Evolutionary conservation across 352 stramenopile species (phyloP).

Genomic region (Pythium aristosporum): DNA sequence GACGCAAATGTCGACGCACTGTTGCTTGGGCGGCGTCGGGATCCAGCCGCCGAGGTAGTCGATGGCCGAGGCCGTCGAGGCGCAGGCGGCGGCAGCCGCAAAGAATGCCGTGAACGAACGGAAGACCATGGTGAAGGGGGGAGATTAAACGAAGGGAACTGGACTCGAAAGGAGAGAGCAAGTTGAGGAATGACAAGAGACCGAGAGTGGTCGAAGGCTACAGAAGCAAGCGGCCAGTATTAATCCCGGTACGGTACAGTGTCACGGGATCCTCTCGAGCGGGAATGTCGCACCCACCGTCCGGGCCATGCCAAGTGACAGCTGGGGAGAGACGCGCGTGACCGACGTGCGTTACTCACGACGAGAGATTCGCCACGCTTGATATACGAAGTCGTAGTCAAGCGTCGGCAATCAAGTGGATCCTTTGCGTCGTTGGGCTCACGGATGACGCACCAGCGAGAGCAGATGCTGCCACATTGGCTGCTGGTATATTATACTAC

Average conservation of each 20-base stretch:
- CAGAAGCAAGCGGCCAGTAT: neutral
- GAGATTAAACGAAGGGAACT: neutral
- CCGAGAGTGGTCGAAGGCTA: too few species aligned
- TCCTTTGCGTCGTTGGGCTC: too few species aligned
- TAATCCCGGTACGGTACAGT: neutral
- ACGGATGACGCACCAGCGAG: neutral
- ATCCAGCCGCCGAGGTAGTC: slow-evolving; percentile 68
- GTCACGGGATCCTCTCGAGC: neutral
- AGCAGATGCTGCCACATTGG: too few species aligned
- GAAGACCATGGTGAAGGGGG: slow-evolving; percentile 21
- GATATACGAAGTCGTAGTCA: too few species aligned
- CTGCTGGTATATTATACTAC: too few species aligned
- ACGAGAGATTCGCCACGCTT: neutral
- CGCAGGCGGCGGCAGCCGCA: slow-evolving; percentile 9
- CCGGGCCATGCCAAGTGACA: neutral
- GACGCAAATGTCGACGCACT: slow-evolving; percentile 75
- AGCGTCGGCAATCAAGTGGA: too few species aligned
- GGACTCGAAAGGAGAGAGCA: slow-evolving; percentile 9
- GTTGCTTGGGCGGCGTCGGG: slow-evolving; percentile 33
- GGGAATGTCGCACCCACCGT: neutral
- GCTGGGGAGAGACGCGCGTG: neutral
- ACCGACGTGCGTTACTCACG: neutral
- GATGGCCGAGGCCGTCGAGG: slow-evolving; percentile 28
- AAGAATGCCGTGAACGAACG: slow-evolving; percentile 16
- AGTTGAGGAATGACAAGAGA: slow-evolving; percentile 9